Conservation (phyloP, 345 rosid genomes). For the Melastoma malabathricum region DNA sequence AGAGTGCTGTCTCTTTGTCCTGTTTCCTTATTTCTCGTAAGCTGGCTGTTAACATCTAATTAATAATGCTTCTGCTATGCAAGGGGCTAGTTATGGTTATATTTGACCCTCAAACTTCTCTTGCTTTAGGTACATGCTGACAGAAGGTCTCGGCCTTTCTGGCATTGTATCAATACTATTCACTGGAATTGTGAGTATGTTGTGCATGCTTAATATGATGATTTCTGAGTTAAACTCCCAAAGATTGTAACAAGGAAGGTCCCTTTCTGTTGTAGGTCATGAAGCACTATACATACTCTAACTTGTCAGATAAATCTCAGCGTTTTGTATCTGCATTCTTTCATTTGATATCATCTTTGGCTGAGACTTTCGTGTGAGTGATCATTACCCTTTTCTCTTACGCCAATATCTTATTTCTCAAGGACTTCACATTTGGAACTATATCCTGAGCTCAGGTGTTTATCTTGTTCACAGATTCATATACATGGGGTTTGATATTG, state of each 20-base stretch:
- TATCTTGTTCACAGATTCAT: constrained; percentile 61
- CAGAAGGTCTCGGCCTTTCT: constrained; percentile 98
- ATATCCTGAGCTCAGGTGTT: constrained; percentile 6
- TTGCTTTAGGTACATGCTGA: constrained; percentile 81
- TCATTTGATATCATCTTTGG: constrained; percentile 90
- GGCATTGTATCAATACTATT: constrained; percentile 95
- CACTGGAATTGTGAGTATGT: constrained; percentile 79
- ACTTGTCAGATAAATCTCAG: constrained; percentile 89
- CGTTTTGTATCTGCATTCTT: constrained; percentile 85
- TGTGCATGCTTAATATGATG: no score
- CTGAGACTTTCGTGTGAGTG: constrained; percentile 86
- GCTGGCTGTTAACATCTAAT: background rate
- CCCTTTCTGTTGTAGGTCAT: constrained; percentile 44
- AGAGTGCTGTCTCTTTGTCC: constrained; percentile 96
- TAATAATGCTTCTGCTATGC: no score
- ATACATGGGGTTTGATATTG: constrained; percentile 98
- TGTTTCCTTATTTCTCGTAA: constrained; percentile 49
- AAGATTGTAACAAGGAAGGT: constrained; percentile 2
- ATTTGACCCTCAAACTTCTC: constrained; percentile 4
- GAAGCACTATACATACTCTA: constrained; percentile 91
- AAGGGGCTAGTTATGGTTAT: background rate
- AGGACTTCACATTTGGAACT: background rate
- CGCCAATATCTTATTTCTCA: constrained; percentile 4
- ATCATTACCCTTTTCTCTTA: background rate
- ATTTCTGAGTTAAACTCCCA: background rate